Conservation (phyloP, 2,329 filamentous ascomycete species). For the Botrytis pseudocinerea region DNA sequence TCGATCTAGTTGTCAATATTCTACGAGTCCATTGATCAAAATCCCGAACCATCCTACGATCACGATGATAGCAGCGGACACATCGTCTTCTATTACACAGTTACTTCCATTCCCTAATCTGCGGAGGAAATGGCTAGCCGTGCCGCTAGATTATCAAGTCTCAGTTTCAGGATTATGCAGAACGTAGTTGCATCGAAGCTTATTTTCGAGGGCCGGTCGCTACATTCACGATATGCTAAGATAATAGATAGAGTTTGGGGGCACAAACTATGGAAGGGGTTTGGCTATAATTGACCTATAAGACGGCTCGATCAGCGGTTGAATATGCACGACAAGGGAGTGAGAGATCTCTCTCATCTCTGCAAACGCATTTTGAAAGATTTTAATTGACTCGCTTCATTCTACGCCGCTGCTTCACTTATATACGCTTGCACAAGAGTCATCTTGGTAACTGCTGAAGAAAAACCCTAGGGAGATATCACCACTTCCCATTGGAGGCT, state of each 20-base stretch:
- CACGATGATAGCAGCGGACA: not conserved
- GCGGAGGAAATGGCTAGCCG: not conserved
- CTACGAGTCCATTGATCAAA: not conserved
- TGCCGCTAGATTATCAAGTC: not conserved
- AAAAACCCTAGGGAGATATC: not conserved
- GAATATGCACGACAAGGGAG: not conserved
- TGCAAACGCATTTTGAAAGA: not conserved
- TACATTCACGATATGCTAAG: constrained; percentile 4
- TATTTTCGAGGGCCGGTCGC: not conserved
- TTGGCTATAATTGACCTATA: not conserved
- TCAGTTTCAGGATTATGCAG: constrained; percentile 5
- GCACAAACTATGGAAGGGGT: not conserved
- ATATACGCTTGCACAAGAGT: not conserved
- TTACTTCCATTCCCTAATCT: not conserved
- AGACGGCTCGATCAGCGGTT: not conserved
- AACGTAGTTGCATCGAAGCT: constrained; percentile 3
- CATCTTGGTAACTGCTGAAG: constrained; percentile 14
- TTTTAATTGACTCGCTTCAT: constrained; percentile 1
- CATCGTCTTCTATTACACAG: not conserved
- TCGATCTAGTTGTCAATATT: not conserved
- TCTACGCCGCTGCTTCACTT: not conserved
- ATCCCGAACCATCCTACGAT: not conserved
- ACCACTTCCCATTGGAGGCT: not conserved
- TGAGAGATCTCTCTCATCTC: not conserved
- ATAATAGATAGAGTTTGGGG: not conserved